Conservation (phyloP, 768 basidiomycete species). For the Collybia nuda region DNA sequence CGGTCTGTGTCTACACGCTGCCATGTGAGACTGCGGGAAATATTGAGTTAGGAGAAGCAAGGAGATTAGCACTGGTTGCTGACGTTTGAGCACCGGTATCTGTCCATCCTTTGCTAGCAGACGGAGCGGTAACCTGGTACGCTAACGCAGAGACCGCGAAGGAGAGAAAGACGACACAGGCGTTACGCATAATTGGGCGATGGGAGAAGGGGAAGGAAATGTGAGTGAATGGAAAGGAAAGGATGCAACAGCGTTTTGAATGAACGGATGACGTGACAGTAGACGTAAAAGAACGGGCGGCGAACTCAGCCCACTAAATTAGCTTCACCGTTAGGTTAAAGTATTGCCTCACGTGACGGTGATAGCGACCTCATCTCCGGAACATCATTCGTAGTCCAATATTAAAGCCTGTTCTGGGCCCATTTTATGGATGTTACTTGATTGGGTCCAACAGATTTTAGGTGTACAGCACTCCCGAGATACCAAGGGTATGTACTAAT, state of each 20-base stretch:
- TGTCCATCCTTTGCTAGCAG: slow-evolving; percentile 50
- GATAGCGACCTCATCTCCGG: neutral
- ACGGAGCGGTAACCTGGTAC: slow-evolving; percentile 60
- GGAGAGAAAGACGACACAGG: slow-evolving; percentile 43
- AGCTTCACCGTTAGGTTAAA: neutral
- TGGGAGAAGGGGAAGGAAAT: slow-evolving; percentile 13
- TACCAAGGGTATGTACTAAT: no score
- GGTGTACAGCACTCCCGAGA: no score
- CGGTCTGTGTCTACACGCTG: slow-evolving; percentile 64
- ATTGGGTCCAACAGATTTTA: no score
- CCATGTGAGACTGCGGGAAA: slow-evolving; percentile 54
- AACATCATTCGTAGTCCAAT: neutral
- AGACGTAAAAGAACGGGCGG: slow-evolving; percentile 16
- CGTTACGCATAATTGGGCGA: slow-evolving; percentile 39
- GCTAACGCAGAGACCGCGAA: slow-evolving; percentile 58
- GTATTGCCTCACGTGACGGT: slow-evolving; percentile 13
- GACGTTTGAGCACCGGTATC: slow-evolving; percentile 50
- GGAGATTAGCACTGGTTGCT: slow-evolving; percentile 8
- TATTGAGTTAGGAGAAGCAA: neutral
- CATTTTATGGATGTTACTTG: no score
- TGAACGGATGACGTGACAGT: slow-evolving; percentile 6
- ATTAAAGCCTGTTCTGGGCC: neutral
- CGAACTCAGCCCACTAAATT: slow-evolving; percentile 4
- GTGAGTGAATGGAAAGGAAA: slow-evolving; percentile 10
- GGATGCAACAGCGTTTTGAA: slow-evolving; percentile 19